A percentile compares a stretch with the other conserved stretches of the same genome.
Conservation (phyloP, 441 rosid genomes). For the Iberis amara region DNA sequence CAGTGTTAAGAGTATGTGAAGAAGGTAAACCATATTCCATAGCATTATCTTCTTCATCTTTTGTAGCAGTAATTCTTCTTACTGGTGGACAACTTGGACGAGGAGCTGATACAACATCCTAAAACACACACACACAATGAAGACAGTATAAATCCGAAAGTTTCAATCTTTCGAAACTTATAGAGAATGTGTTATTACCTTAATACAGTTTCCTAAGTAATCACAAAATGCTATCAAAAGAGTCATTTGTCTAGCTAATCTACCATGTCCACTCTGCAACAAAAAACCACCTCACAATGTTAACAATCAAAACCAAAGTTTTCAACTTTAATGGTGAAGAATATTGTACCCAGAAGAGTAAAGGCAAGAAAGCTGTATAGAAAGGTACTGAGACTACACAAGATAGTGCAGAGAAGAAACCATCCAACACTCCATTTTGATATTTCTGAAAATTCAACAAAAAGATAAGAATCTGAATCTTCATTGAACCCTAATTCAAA, state of each 20-base stretch:
- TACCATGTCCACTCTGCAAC: slow-evolving; percentile 88
- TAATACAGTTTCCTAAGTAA: slow-evolving; percentile 74
- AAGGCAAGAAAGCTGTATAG: slow-evolving; percentile 90
- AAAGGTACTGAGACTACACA: slow-evolving; percentile 95
- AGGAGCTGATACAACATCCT: slow-evolving; percentile 96
- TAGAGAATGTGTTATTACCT: slow-evolving; percentile 41
- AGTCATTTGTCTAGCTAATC: slow-evolving; percentile 97
- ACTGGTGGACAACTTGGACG: slow-evolving; percentile 88
- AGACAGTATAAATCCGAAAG: slow-evolving; percentile 1
- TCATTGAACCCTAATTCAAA: neutral
- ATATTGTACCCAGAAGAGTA: slow-evolving; percentile 81
- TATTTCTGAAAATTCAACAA: slow-evolving; percentile 42
- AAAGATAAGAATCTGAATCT: neutral
- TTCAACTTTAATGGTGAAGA: neutral
- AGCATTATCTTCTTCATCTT: slow-evolving; percentile 93
- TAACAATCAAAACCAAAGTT: neutral
- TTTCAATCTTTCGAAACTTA: neutral
- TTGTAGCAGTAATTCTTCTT: slow-evolving; percentile 78
- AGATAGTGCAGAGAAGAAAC: slow-evolving; percentile 69
- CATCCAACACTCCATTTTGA: slow-evolving; percentile 62
- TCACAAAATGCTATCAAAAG: slow-evolving; percentile 91
- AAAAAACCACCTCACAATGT: neutral
- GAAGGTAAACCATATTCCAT: slow-evolving; percentile 98
- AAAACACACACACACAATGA: slow-evolving; percentile 14
- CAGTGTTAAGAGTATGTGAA: slow-evolving; percentile 90